Evolutionary conservation across 2,329 filamentous ascomycete genomes (phyloP), one percentile per base, ranked within the genome.

Genomic region (Fusarium pininemorale): DNA sequence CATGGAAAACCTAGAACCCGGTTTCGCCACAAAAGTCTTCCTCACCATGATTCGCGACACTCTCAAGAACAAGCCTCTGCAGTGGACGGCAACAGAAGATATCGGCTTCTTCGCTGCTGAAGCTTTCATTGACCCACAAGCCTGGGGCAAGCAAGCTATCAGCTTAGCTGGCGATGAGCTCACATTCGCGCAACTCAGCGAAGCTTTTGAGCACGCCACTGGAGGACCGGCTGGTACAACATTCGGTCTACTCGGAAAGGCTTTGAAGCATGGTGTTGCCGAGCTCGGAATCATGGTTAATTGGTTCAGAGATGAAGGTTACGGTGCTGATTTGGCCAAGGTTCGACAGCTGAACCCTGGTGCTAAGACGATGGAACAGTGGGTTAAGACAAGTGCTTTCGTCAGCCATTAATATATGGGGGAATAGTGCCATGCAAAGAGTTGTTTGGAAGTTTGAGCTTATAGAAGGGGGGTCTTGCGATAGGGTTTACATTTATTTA

Each of bases 1-100:
- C 72, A 84, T 84, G 81, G 83, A 85, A 7, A 83, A 83, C 60
- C 75, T 84, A 12, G 73, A 75, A 6, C 75, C 74, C 1, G 78
- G 77, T 7, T 81, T 84, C 62, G 13, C 74, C 18, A 78, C 75
- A 8, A 81, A 80, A 22, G 51, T 83, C 20, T 81, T 84, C 38
- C 51, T 75, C 4, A 81, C 80, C 1, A 72, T 75, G 59, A 81
- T 80, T 75, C 72, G 75, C 44, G 75, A 81, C 32, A 72, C 73
- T 20, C 48, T 84, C 16, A 72, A 75, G 37, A 70, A 78, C 11
- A 81, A 81, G 39, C 66, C 70, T 24, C 54, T 77, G 3, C 75
- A 77, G 14, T 63, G 63, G 57, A 65, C 64, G 1, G 68, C 68
- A 5, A 72, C 68, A 1, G 50, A 74, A 8, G 64, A 74, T 6